Percentiles rank a stretch among this genome's conserved stretches.
Evolutionary conservation across 2,329 filamentous ascomycete species (phyloP).

Genomic region (Colletotrichum spinosum): DNA sequence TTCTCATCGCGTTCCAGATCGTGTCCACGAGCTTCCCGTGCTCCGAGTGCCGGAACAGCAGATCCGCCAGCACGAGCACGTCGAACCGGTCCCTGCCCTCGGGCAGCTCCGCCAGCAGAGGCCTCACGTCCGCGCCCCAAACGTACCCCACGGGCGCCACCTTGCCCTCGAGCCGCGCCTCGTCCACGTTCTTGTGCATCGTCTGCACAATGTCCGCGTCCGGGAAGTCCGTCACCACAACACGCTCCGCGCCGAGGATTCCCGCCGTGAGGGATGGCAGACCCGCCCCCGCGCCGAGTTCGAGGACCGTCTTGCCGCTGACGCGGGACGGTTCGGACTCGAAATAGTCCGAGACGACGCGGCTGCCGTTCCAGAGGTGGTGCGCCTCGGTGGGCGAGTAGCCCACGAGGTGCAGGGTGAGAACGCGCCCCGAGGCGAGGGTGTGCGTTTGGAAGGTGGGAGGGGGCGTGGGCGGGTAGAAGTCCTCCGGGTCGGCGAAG

Average conservation of each 20-base stretch:
- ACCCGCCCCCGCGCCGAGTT: conserved; percentile 90
- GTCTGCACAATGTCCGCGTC: conserved; percentile 86
- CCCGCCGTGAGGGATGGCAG: conserved; percentile 84
- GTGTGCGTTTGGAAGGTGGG: conserved; percentile 80
- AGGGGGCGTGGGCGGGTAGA: conserved; percentile 80
- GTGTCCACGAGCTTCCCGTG: conserved; percentile 82
- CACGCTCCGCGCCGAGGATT: conserved; percentile 74
- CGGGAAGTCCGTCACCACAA: conserved; percentile 90
- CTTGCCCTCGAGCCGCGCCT: conserved; percentile 51
- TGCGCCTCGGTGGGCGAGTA: conserved; percentile 92
- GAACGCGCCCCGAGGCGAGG: conserved; percentile 71
- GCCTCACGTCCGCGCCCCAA: conserved; percentile 78
- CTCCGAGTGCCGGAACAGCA: conserved; percentile 92
- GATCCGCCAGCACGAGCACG: conserved; percentile 85
- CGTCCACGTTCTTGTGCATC: conserved; percentile 79
- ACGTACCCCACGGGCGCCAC: conserved; percentile 79
- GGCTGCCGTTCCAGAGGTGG: conserved; percentile 90
- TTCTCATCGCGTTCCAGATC: conserved; percentile 74
- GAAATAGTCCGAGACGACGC: conserved; percentile 81
- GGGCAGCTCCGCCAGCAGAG: conserved; percentile 69
- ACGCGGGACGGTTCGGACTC: conserved; percentile 76
- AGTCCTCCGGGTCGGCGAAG: conserved; percentile 86
- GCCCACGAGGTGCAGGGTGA: conserved; percentile 84
- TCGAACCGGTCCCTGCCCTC: conserved; percentile 68
- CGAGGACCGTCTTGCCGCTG: conserved; percentile 78